Base-by-base conservation (phyloP, 306 rosid genomes). In the Rosa multiflora region DNA sequence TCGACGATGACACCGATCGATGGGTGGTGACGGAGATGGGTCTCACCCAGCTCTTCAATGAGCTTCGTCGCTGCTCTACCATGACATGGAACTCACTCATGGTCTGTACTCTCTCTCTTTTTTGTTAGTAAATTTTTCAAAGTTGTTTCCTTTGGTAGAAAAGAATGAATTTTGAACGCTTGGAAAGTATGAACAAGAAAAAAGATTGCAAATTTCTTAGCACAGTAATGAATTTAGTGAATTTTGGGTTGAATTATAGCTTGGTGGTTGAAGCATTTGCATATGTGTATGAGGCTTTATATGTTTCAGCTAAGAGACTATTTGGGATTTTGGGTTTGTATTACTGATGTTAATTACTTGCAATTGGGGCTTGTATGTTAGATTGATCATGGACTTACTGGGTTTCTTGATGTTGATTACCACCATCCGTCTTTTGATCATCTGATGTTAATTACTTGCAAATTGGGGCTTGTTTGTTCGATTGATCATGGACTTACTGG, bases 1-100 rank as follows among this genome's bases (percentile, higher is more conserved):
- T 94, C 75, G 90, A 94, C 80, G 91, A 85, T 18, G 98, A 94
- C 81, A 90, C 97, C n/a, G 98, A 94, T 76, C 63, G 83, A 14
- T 89, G 93, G 94, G 88, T 94, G 26, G 83, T 94, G 43, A 66
- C 74, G 1, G 69, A 90, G 78, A 81, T 91, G 92, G 96, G 88
- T 76, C 88, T 94, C 66, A 84, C 87, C 12, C 66, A 75, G 48
- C 74, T 85, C 46, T 94, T 90, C 89, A 78, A 80, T 18, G 55
- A 90, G 58, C 96, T 91, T 63, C 90, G 88, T 42, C 37, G 37
- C 37, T 35, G 37, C 37, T 35, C 82, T n/a, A 82, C 89, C 72
- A 15, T 83, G 82, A 86, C 91, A 14, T 94, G 97, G 97, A 94
- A 89, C 76, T 83, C 96, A 74, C 90, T 91, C 79, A 91, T 91